Conservation (phyloP, 495 filamentous ascomycete genomes). For the Penicillium subrubescens region DNA sequence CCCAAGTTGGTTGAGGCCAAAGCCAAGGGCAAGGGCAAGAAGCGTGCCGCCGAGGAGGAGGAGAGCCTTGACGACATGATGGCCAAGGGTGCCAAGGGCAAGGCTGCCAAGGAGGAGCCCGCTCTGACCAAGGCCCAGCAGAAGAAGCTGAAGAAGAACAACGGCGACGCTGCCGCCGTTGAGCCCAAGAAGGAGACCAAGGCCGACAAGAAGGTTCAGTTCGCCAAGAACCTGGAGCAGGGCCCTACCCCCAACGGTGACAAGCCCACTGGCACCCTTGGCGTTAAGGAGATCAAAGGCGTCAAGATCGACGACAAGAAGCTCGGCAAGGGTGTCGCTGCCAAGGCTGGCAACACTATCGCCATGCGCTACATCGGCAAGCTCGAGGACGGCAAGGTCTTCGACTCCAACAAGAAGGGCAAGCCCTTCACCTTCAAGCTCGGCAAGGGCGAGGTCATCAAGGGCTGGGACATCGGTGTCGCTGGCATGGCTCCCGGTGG, state of each 20-base stretch:
- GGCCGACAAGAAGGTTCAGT: conserved; percentile 94
- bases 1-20: conserved; percentile 75
- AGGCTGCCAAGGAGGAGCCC: conserved; percentile 55
- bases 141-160: conserved; percentile 99
- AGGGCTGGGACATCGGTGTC: conserved; percentile 96
- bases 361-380: conserved; percentile 98
- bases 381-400: conserved; percentile 86
- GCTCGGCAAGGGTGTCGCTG: conserved; percentile 74
- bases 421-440: conserved; percentile 95
- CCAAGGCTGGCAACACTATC: conserved; percentile 83
- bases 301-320: conserved; percentile 96
- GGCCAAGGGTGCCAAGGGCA: conserved; percentile 65
- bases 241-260: conserved; percentile 76
- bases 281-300: conserved; percentile 77
- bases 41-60: conserved; percentile 73
- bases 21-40: conserved; percentile 77
- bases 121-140: conserved; percentile 91
- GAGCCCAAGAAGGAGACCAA: conserved; percentile 55
- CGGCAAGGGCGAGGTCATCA: conserved; percentile 93
- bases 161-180: conserved; percentile 72
- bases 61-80: conserved; percentile 73
- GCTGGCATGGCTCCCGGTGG: conserved; percentile 89
- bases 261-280: conserved; percentile 58
- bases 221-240: conserved; percentile 97
- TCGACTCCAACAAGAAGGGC: conserved; percentile 97